Base-by-base conservation (phyloP, 495 filamentous ascomycete genomes). In the Aspergillus affinis region DNA sequence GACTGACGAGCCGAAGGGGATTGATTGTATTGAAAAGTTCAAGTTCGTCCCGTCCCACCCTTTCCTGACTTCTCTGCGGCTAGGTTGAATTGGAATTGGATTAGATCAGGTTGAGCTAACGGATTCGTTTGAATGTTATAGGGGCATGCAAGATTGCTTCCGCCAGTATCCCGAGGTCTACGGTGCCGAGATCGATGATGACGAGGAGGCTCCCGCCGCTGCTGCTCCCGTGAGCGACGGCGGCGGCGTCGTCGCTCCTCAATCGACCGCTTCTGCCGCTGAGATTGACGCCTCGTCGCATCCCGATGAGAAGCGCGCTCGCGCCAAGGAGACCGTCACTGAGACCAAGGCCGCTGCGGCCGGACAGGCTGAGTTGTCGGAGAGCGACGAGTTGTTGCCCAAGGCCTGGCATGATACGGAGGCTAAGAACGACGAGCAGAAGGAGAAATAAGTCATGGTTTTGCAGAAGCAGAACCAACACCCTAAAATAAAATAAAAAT, bases 1-100 rank as follows among this genome's bases (percentile, higher is more conserved):
- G 5, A 85, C 84, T 23, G 92, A 96, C 68, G 94, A 98, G 63
- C 91, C 92, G n/a, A 98, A 98, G 83, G 94, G 94, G 6, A 92
- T 97, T 74, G 94, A 98, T 60, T 98, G 94, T 76, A 95, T 98
- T 71, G 92, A 97, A 13, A 93, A 92, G 78, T 98, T 98, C 83
- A 93, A 94, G 92, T 93, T 80, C 55, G 86, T 80, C 58, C 30
- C 13, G 15, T 17, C n/a, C 47, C 2, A 6, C 13, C 20, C 46
- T 15, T 21, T 21, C 46, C 6, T 17, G 5, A 1, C 46, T 21
- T 6, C 15, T 45, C 48, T n/a, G 30, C 12, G 6, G 15, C 21
- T 26, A 10, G 29, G 23, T 18, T 8, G 36, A 30, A 8, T 8
- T 41, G 13, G 36, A 41, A 41, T 4, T 4, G 10, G 36, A 15